These are phyloP conservation scores for Acanthamoeba lenticulata DNA, from an alignment of 208 protist genomes.

Conservation along the genomic window DNA sequence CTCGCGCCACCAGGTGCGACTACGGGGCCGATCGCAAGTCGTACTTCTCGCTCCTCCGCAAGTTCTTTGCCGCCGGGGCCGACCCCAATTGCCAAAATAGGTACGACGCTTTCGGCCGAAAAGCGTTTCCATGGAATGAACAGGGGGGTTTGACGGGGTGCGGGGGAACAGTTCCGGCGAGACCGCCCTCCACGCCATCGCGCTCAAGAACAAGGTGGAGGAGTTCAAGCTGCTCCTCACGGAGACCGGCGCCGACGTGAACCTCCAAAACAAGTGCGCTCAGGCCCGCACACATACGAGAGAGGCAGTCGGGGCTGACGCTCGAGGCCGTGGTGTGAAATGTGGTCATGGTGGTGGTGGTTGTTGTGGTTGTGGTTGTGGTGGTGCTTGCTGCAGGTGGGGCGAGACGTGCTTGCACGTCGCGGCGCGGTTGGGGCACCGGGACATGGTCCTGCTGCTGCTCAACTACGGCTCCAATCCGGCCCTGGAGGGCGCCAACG, in stretches of 20 bases:
- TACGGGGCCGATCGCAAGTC: background rate
- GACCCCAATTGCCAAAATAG: conserved; percentile 46
- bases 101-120: background rate
- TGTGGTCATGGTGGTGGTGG: background rate
- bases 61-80: conserved; percentile 7
- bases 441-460: background rate
- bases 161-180: background rate
- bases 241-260: conserved; percentile 2
- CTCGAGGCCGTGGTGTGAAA: too few species aligned
- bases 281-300: background rate
- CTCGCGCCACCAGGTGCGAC: background rate
- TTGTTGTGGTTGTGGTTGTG: background rate
- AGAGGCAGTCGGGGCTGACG: too few species aligned
- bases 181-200: conserved; percentile 4
- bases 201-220: conserved; percentile 35
- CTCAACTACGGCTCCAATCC: background rate
- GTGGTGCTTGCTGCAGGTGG: background rate
- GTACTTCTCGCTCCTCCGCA: conserved; percentile 36
- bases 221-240: conserved; percentile 31
- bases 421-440: background rate
- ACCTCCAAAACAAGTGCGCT: background rate
- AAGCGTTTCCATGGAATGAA: background rate
- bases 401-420: conserved; percentile 33
- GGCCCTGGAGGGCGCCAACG: background rate
- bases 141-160: background rate